Evolutionary conservation across 345 rosid genomes (phyloP), one percentile per base, ranked within the genome.

Genomic region (Acer negundo): DNA sequence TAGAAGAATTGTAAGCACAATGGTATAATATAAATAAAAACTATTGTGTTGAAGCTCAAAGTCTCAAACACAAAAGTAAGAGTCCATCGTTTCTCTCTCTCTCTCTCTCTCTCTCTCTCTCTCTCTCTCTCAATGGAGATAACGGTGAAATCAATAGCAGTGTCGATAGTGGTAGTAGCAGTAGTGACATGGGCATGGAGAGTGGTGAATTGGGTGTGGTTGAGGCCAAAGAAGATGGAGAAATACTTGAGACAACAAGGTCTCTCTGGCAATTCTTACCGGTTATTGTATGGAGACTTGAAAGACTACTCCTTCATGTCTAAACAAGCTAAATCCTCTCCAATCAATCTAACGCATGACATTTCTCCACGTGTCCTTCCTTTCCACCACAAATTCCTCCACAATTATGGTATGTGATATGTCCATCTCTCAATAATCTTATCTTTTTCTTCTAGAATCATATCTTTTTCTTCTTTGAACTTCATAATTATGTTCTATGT

Each of bases 211-310:
- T 80, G 87, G 89, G 80, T 86, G 2, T 87, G 89, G 91, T 74
- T 91, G 62, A 80, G 67, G 75, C 94, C 91, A 0, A 86, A 64
- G 84, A 84, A 47, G 75, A 81, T 89, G 2, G 93, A 87, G 85
- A 84, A 70, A 68, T 61, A 11, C 56, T 72, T 91, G 51, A 85
- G 79, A 82, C 63, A 75, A 64, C 89, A 85, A 59, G 93, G 91
- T 42, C 81, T 91, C 53, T 13, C 35, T 9, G 91, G 89, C 76
- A 85, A 84, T 26, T 80, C 86, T 3, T 87, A 85, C 71, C 68
- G 80, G 55, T 74, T 82, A 59, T 38, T 81, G 10, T 70, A 70
- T 56, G 91, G 91, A 70, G 93, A 91, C 79, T 26, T 75, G 20
- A 82, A 77, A 79, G 83, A 77, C 61, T 78, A 44, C 3, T 61